Evolutionary conservation across 1,284 basidiomycete species (phyloP).

Genomic region (Tremellales sp.): DNA sequence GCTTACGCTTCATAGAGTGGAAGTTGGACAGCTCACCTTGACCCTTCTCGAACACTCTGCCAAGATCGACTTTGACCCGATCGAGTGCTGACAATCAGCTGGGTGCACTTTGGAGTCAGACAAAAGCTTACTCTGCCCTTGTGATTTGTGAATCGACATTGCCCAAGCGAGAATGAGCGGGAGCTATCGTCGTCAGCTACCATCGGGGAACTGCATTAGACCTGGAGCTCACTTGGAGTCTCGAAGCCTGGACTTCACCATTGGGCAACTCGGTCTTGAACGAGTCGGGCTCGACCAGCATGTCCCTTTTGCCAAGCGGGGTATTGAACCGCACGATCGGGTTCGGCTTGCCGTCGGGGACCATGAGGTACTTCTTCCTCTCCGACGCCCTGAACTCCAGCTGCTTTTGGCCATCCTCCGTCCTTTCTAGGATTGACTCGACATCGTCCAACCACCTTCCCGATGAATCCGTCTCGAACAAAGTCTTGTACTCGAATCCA

Average conservation of each 20-base stretch:
- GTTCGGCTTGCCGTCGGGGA: constrained; percentile 48
- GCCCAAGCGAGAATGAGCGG: constrained; percentile 87
- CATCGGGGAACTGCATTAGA: neutral
- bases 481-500: constrained; percentile 54
- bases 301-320: constrained; percentile 53
- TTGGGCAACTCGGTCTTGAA: constrained; percentile 82
- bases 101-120: neutral
- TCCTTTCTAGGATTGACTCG: no score
- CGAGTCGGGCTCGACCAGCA: constrained; percentile 65
- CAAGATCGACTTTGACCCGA: constrained; percentile 50
- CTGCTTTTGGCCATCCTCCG: no score
- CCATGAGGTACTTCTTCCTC: constrained; percentile 26
- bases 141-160: constrained; percentile 92
- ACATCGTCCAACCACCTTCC: no score
- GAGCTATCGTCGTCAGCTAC: constrained; percentile 52
- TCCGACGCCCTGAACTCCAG: constrained; percentile 34
- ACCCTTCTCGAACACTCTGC: constrained; percentile 74
- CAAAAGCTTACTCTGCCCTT: constrained; percentile 63
- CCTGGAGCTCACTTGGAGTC: constrained; percentile 58
- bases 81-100: constrained; percentile 29
- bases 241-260: constrained; percentile 72
- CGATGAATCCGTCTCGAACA: constrained; percentile 31
- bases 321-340: constrained; percentile 76
- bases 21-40: constrained; percentile 24
- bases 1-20: neutral